Base-by-base conservation (phyloP, 129 eudicot genomes). In the Tanacetum coccineum region DNA sequence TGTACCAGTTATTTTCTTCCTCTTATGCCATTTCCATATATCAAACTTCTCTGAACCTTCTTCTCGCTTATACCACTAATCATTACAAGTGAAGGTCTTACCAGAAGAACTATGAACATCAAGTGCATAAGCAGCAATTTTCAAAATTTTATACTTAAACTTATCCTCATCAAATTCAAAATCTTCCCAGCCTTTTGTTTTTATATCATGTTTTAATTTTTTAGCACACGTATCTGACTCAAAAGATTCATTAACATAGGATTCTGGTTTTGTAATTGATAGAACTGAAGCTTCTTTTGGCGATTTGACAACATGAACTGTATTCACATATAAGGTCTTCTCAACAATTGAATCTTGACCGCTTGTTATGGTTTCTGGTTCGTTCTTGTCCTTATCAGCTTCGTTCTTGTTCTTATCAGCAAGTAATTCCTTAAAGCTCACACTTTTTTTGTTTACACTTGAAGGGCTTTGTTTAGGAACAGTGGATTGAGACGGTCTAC, bases 261-360 rank as follows among this genome's bases (percentile, higher is more conserved):
- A 58, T 53, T 57, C 46, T 48, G 69, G 75, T 30, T 68, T 70
- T 44, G 4, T 10, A 26, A 59, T 64, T 7, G 75, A 44, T 47
- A 70, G 63, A 64, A 40, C 20, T 19, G 67, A 40, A 66, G 39
- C 46, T 36, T 45, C 26, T 22, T 66, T 30, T 28, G 70, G 76
- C 67, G 82, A 79, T 59, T 72, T 73, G 66, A 47, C 68, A 62
- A 59, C 52, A 32, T 84, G 88, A 36, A 80, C 76, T 3, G 76
- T 70, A 67, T 91, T 96, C 48, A 91, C 83, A 56, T 85, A 85
- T 20, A 91, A 71, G 49, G 88, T 91, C 74, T 87, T 91, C 79
- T 91, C 97, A 15, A 46, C 59, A 9, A 73, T 55, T 30, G 74
- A 74, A 46, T 72, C 59, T 50, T 75, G 18, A 57, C 60, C 18